Base-by-base conservation (phyloP, 1,284 basidiomycete species). In the Agaricales sp. region DNA sequence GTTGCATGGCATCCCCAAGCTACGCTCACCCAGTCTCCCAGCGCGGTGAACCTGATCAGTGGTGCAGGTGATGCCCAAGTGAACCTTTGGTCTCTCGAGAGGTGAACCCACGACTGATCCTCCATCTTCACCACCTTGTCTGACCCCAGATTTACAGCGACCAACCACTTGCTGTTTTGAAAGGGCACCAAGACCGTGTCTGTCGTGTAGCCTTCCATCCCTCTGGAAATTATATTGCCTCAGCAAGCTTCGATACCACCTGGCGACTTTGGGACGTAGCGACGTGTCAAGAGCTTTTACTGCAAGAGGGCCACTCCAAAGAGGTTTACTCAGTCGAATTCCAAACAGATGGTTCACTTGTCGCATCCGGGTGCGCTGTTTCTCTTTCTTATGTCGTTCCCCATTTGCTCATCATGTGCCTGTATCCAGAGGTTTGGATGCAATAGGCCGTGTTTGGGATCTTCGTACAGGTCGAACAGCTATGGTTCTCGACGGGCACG, bases 401-500 rank as follows among this genome's bases (percentile, higher is more conserved):
- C 3, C 19, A 38, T 44, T 20, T 39, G 23, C 3, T 51, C 23
- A 52, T 45, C 51, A 47, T 63, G 26, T 55, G 43, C 37, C 30
- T 11, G 46, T 54, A 43, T 22, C 3, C 58, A 94, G 92, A 35
- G 96, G 96, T 11, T 77, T 99, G 22, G 96, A 99, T 61, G 93
- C 93, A 0, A 92, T 99, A 57, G 96, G 92, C 1, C 83, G 96
- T 21, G 87, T 98, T 0, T 99, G 96, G 96, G 96, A 99, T 65
- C 61, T 94, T 22, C 78, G 96, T 44, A 96, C 94, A 3, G 96
- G 96, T 0, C 75, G 91, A 59, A 96, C 95, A 1, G 92, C 93
- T 0, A 98, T 99, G 94, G 92, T 99, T 1, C 78, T 99, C 16
- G 95, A 98, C 57, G 96, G 96, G 0, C 96, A 99, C 58, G 90